Percentiles rank a stretch among this genome's conserved stretches.
phyloP scores from a whole-genome alignment of 768 basidiomycete species.

The Boletus edulis region DNA sequence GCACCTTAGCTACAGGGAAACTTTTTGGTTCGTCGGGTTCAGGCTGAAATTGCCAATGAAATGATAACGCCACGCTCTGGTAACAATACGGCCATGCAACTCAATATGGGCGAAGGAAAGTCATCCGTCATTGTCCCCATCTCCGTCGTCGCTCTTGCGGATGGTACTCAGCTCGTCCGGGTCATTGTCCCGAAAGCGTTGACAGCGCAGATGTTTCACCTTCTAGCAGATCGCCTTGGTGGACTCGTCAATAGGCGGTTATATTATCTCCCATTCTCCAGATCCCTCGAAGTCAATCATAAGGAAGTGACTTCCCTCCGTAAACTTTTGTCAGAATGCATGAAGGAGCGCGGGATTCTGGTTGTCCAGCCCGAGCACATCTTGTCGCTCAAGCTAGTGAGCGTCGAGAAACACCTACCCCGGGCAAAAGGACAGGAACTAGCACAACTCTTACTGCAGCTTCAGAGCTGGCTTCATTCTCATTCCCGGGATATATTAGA shows the following conservation, averaged over 20 bases:
- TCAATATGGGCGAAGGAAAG: constrained; percentile 62
- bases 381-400: constrained; percentile 49
- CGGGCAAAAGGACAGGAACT: neutral
- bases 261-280: constrained; percentile 49
- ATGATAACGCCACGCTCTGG: constrained; percentile 43
- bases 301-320: constrained; percentile 24
- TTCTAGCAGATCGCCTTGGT: constrained; percentile 42
- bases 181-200: constrained; percentile 49
- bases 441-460: constrained; percentile 22
- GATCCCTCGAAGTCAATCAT: constrained; percentile 29
- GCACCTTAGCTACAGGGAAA: constrained; percentile 42
- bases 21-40: constrained; percentile 42
- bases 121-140: constrained; percentile 48
- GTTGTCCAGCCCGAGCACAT: constrained; percentile 53
- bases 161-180: constrained; percentile 43
- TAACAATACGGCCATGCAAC: constrained; percentile 42
- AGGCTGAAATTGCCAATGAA: constrained; percentile 39
- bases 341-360: constrained; percentile 39
- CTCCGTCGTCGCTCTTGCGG: constrained; percentile 36
- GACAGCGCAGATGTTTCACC: constrained; percentile 45
- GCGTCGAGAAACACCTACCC: constrained; percentile 34
- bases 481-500: constrained; percentile 27
- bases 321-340: constrained; percentile 38
- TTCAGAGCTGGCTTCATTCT: constrained; percentile 26
- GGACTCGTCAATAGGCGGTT: constrained; percentile 46